Evolutionary conservation across 176 grass and related monocot species (phyloP).

Genomic region (Otatea glauca): DNA sequence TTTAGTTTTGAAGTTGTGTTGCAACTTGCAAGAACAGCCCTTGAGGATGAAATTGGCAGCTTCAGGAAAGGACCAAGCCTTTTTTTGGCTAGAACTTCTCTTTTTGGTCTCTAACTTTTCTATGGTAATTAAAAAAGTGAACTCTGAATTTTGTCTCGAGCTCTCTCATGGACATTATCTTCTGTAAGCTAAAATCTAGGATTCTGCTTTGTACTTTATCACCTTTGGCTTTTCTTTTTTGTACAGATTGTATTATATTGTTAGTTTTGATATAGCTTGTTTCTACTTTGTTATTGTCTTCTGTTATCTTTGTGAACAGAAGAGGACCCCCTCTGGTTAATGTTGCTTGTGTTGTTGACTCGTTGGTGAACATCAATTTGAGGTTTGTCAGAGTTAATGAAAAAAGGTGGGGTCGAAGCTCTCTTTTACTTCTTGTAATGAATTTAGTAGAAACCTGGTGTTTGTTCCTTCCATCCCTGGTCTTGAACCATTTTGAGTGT

Average conservation of each 20-base stretch:
- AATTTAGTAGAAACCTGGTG: background rate
- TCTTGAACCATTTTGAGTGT: background rate
- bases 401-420: background rate
- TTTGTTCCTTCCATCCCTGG: background rate
- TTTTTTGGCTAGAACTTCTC: conserved; percentile 24
- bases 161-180: background rate
- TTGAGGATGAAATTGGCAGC: background rate
- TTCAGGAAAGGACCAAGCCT: background rate
- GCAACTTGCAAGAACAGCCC: conserved; percentile 36
- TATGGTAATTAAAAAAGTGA: conserved; percentile 43
- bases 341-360: conserved; percentile 22
- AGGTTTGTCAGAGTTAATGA: background rate
- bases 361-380: background rate
- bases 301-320: background rate
- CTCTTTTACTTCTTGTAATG: background rate
- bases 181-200: conserved; percentile 46
- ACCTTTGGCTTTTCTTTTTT: background rate
- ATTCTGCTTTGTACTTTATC: conserved; percentile 36
- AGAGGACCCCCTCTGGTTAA: background rate
- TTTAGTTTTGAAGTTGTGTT: conserved; percentile 45
- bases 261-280: conserved; percentile 19
- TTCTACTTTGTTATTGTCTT: background rate
- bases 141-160: conserved; percentile 8
- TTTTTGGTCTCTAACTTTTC: conserved; percentile 25
- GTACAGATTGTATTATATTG: conserved; percentile 48